Percentiles rank a stretch among this genome's conserved stretches.
phyloP scores from a whole-genome alignment of 2,329 filamentous ascomycete genomes.

The Aspergillus ruber region DNA sequence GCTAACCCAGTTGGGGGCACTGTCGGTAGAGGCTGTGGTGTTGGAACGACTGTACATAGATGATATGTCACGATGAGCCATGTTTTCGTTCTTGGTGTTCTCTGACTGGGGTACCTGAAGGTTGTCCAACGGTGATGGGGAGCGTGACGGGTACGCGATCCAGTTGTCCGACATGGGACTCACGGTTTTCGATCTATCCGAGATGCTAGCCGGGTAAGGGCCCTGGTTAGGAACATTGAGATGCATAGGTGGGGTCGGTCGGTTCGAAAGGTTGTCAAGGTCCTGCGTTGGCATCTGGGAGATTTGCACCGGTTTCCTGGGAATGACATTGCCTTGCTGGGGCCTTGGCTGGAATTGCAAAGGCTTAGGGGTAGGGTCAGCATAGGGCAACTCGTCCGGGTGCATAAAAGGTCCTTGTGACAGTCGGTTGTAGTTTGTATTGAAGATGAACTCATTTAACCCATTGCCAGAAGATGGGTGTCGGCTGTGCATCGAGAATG shows the following conservation, averaged over 20 bases:
- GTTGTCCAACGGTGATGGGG: slow-evolving; percentile 20
- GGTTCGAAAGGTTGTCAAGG: slow-evolving; percentile 22
- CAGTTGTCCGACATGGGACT: slow-evolving; percentile 38
- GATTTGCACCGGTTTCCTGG: slow-evolving; percentile 24
- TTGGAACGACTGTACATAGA: slow-evolving; percentile 27
- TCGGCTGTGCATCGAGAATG: slow-evolving; percentile 71
- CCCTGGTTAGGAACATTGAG: slow-evolving; percentile 24
- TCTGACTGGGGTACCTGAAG: neutral
- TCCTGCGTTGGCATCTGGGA: slow-evolving; percentile 21
- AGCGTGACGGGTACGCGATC: slow-evolving; percentile 33
- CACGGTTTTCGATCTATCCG: slow-evolving; percentile 25
- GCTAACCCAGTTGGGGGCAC: slow-evolving; percentile 29
- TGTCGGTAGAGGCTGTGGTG: slow-evolving; percentile 19
- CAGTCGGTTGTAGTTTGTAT: slow-evolving; percentile 35
- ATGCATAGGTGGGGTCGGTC: slow-evolving; percentile 25
- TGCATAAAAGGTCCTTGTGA: slow-evolving; percentile 44
- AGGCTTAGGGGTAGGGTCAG: slow-evolving; percentile 13
- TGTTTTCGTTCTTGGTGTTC: slow-evolving; percentile 15
- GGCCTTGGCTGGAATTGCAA: neutral
- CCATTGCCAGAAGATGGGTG: slow-evolving; percentile 55
- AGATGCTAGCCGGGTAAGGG: slow-evolving; percentile 18
- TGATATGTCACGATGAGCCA: slow-evolving; percentile 25
- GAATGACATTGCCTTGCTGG: slow-evolving; percentile 12
- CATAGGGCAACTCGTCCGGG: slow-evolving; percentile 24
- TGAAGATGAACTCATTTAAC: slow-evolving; percentile 47